phyloP scores from a whole-genome alignment of 345 rosid species.

The Eutrema heterophyllum region DNA sequence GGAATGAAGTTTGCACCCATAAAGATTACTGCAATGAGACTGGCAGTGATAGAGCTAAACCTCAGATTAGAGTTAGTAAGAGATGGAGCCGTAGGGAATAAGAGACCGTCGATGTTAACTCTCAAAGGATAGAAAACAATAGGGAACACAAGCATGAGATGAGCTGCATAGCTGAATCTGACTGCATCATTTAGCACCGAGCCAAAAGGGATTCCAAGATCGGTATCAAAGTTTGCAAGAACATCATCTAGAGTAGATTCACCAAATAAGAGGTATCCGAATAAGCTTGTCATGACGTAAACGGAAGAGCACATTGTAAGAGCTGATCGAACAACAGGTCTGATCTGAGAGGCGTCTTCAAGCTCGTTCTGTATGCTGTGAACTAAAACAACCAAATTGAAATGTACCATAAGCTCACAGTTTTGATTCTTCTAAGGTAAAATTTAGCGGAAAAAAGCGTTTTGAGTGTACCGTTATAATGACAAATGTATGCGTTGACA shows the following conservation, averaged over 20 bases:
- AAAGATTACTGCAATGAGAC: conserved; percentile 57
- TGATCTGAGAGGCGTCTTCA: conserved; percentile 60
- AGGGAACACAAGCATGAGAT: conserved; percentile 95
- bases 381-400: conserved; percentile 40
- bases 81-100: conserved; percentile 65
- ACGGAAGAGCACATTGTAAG: conserved; percentile 69
- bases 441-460: not conserved
- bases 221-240: conserved; percentile 78
- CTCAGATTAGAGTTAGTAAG: conserved; percentile 54
- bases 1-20: conserved; percentile 87
- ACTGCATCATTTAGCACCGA: conserved; percentile 66
- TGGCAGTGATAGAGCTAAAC: conserved; percentile 58
- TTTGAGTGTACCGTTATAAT: conserved; percentile 55
- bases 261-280: conserved; percentile 89
- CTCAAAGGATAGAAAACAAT: conserved; percentile 76
- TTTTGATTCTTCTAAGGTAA: not conserved
- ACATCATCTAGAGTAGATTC: conserved; percentile 77
- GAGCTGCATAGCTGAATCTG: conserved; percentile 82
- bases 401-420: not conserved
- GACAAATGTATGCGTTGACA: conserved; percentile 88
- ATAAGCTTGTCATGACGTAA: conserved; percentile 70
- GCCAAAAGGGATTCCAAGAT: conserved; percentile 77
- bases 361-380: conserved; percentile 91
- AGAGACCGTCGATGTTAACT: conserved; percentile 78
- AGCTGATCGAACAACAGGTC: conserved; percentile 62